A percentile compares a stretch with the other conserved stretches of the same genome.
These are phyloP conservation scores for Cylindrodendrum hubeiense DNA, from an alignment of 2,329 filamentous ascomycete genomes.

Conservation along the genomic window DNA sequence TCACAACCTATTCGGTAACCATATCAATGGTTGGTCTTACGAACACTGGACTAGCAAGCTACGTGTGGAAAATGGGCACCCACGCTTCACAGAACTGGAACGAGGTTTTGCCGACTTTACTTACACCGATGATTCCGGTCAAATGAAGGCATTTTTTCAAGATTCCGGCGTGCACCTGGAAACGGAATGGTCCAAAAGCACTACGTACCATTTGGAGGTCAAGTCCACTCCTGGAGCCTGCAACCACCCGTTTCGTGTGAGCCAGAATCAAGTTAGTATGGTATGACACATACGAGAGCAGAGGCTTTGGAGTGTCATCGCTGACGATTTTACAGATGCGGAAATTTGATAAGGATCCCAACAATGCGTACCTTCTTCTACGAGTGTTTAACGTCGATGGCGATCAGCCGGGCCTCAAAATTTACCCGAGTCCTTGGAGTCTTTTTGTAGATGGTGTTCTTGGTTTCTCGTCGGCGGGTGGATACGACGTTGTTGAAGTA, in stretches of 20 bases:
- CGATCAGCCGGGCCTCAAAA: constrained; percentile 14
- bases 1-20: constrained; percentile 10
- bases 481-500: constrained; percentile 11
- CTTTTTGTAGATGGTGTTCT: constrained; percentile 11
- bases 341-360: constrained; percentile 6
- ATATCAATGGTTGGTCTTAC: constrained; percentile 13
- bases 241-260: constrained; percentile 15
- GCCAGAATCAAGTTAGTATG: constrained; percentile 19
- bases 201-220: constrained; percentile 24
- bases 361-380: constrained; percentile 19
- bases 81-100: constrained; percentile 9
- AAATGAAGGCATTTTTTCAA: constrained; percentile 15
- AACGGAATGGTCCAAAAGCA: constrained; percentile 10
- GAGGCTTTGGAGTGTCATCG: neutral
- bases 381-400: constrained; percentile 21
- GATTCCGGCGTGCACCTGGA: neutral
- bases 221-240: constrained; percentile 11
- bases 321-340: constrained; percentile 18
- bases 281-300: neutral
- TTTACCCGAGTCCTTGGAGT: constrained; percentile 15
- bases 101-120: constrained; percentile 20
- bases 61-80: constrained; percentile 13
- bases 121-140: constrained; percentile 3
- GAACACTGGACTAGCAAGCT: constrained; percentile 27
- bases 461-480: constrained; percentile 3